Evolutionary conservation across 2,329 filamentous ascomycete species (phyloP).

Genomic region (Diaporthe citri): DNA sequence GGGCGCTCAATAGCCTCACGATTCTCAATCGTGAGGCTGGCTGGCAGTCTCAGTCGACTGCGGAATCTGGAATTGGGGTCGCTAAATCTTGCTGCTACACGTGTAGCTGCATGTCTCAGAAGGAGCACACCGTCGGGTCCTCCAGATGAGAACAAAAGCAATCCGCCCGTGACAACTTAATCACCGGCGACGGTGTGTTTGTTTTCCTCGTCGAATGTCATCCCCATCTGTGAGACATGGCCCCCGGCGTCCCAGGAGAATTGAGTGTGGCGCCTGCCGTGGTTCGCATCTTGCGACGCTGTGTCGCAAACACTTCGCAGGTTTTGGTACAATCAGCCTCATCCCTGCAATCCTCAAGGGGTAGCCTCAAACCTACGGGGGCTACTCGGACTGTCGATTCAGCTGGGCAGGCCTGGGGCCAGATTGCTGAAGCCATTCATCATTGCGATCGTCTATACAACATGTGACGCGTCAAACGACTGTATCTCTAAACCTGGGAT

Average conservation of each 20-base stretch:
- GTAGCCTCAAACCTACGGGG: neutral
- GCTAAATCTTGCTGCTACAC: conserved; percentile 40
- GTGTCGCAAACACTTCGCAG: conserved; percentile 23
- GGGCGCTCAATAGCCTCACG: conserved; percentile 30
- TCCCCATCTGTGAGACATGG: conserved; percentile 34
- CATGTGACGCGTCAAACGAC: neutral
- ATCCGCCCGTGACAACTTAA: conserved; percentile 19
- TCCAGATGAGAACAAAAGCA: conserved; percentile 28
- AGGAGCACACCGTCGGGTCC: conserved; percentile 36
- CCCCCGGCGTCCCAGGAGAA: conserved; percentile 29
- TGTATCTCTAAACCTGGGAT: neutral
- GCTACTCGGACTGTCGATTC: neutral
- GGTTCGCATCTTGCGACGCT: conserved; percentile 29
- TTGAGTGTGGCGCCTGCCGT: conserved; percentile 37
- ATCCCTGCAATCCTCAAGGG: conserved; percentile 11
- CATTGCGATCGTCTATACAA: neutral
- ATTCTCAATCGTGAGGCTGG: conserved; percentile 26
- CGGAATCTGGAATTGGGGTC: conserved; percentile 36
- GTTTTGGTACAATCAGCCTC: conserved; percentile 5
- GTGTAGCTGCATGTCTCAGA: conserved; percentile 40
- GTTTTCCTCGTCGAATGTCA: conserved; percentile 4
- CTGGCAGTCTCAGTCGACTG: conserved; percentile 31
- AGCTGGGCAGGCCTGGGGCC: neutral
- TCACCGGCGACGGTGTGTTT: conserved; percentile 19
- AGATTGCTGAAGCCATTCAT: conserved; percentile 15